Percentiles rank a stretch among this genome's conserved stretches.
Evolutionary conservation across 2,329 filamentous ascomycete species (phyloP).

Genomic region (Xylaria sp.): DNA sequence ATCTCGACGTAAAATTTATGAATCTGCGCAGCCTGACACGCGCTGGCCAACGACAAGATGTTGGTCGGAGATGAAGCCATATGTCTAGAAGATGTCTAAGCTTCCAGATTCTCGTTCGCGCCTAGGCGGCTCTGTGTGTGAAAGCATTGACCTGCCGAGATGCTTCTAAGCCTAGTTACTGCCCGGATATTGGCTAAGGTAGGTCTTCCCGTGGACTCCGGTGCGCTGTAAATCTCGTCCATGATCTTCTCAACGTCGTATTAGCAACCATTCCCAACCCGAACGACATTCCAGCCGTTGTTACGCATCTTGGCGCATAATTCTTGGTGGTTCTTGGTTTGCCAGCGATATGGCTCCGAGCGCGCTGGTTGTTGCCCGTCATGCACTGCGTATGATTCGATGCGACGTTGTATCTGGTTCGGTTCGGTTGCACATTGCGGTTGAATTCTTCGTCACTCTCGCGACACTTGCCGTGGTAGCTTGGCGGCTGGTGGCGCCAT

Average conservation of each 20-base stretch:
- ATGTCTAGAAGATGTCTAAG: not conserved
- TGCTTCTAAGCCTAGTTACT: not conserved
- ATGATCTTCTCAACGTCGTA: not conserved
- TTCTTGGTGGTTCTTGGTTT: not conserved
- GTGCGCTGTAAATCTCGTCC: not conserved
- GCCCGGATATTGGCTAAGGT: not conserved
- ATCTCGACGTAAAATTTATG: not conserved
- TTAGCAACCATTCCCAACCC: not conserved
- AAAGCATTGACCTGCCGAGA: not conserved
- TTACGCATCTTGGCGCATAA: not conserved
- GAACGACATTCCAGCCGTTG: not conserved
- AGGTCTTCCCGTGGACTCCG: not conserved
- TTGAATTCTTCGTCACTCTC: slow-evolving; percentile 42
- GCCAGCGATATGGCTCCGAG: not conserved
- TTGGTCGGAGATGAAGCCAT: not conserved
- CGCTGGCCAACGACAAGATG: not conserved
- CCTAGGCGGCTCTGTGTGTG: not conserved
- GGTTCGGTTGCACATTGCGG: slow-evolving; percentile 60
- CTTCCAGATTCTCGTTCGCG: not conserved
- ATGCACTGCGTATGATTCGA: slow-evolving; percentile 63
- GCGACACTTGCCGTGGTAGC: not conserved
- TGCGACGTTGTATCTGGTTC: slow-evolving; percentile 58
- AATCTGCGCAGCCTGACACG: not conserved
- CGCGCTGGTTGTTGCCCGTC: slow-evolving; percentile 61
- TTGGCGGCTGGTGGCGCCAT: slow-evolving; percentile 49